phyloP scores from a whole-genome alignment of 2,329 filamentous ascomycete species.

The Neophaeococcomyces aloes region DNA sequence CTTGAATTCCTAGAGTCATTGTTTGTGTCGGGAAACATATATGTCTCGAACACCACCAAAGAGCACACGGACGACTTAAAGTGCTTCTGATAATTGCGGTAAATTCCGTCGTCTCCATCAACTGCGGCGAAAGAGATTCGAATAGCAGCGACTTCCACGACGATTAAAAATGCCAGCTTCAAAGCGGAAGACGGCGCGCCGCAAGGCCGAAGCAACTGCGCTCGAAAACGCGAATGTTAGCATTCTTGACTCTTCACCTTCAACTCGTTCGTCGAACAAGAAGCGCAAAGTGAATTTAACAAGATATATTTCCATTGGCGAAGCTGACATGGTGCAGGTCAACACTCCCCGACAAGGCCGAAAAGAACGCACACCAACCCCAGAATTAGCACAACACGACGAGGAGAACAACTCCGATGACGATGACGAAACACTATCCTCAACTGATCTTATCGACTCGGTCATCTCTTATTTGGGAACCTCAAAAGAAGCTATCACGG shows the following conservation, averaged over 20 bases:
- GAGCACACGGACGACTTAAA: too few species aligned
- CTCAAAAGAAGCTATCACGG: constrained; percentile 35
- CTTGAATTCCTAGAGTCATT: too few species aligned
- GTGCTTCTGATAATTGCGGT: neutral
- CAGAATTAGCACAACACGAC: constrained; percentile 27
- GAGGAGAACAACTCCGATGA: constrained; percentile 32
- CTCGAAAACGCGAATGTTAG: constrained; percentile 32
- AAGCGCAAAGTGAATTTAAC: constrained; percentile 36
- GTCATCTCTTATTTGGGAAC: constrained; percentile 38
- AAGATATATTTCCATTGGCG: neutral
- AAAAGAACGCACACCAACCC: constrained; percentile 16
- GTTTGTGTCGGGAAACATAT: too few species aligned
- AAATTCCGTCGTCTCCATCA: too few species aligned
- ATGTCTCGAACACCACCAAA: too few species aligned
- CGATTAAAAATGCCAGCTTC: constrained; percentile 9
- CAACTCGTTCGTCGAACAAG: constrained; percentile 36
- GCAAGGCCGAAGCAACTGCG: constrained; percentile 7
- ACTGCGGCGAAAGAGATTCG: neutral
- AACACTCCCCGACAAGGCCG: constrained; percentile 9
- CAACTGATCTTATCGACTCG: constrained; percentile 37
- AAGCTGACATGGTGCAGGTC: constrained; percentile 10
- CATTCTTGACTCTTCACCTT: constrained; percentile 37
- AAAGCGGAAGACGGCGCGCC: constrained; percentile 9
- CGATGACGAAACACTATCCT: constrained; percentile 32
- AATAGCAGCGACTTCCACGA: neutral